Base-by-base conservation (phyloP, 495 filamentous ascomycete genomes). In the Penicillium egyptiacum region DNA sequence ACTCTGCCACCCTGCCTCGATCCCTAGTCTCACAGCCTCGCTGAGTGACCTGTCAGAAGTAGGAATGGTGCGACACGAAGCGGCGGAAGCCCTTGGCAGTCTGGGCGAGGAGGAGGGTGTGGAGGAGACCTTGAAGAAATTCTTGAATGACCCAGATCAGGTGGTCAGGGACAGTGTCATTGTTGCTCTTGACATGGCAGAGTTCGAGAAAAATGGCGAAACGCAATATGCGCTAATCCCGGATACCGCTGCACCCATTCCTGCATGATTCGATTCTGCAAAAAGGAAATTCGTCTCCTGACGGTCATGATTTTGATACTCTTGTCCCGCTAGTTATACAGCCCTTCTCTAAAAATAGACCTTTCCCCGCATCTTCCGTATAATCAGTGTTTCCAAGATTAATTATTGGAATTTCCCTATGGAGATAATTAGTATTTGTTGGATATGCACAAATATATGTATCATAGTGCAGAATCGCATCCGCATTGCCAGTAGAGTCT, bases 11-110 rank as follows among this genome's bases (percentile, higher is more conserved):
- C 94, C 95, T 1, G 92, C 92, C n/a, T 94, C 89, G 0, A 95
- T 99, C 64, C 91, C 94, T 9, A 90, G 88, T 55, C 83, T 99
- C 17, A 86, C 89, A 25, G 83, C 82, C 40, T 85, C 87, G 1
- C 78, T 98, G 46, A 87, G 90, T 63, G 80, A 98, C 68, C 76
- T 83, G 43, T 76, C 87, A 33, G 94, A 99, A 72, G 84, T 79
- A 25, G 89, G 92, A 61, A 99, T 99, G 94, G 94, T 99, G 57
- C 85, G 94, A 55, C 94, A 99, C 69, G 94, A 99, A 70, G 94
- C 94, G 44, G 94, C 95, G 5, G 94, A 99, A 73, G 94, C 94
- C 22, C 85, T 99, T n/a, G 94, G 94, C 7, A 96, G 92, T 63
- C 79, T 99, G 22, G 94, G 93, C 17, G 91, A 94, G 23, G 91